Evolutionary conservation across 2,329 filamentous ascomycete genomes (phyloP).

Genomic region (Clonostachys byssicola): DNA sequence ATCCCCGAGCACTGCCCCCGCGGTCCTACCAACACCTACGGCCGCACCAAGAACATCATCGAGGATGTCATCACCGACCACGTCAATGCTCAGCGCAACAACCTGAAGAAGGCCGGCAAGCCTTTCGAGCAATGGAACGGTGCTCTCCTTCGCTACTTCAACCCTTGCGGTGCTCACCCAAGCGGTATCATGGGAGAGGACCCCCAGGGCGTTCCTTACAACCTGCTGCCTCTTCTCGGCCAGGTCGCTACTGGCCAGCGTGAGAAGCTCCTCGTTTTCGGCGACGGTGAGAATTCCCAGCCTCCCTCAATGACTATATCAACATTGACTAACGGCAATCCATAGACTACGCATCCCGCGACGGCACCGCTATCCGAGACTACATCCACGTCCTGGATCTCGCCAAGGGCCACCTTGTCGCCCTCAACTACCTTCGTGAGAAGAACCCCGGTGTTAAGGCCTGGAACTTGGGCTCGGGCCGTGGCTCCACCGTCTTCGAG

Average conservation of each 20-base stretch:
- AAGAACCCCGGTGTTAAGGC: conserved; percentile 85
- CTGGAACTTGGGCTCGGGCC: conserved; percentile 95
- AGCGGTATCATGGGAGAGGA: conserved; percentile 98
- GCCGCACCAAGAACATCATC: conserved; percentile 90
- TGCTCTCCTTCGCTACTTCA: conserved; percentile 93
- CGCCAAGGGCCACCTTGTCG: conserved; percentile 78
- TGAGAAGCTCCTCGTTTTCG: conserved; percentile 91
- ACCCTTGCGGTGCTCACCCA: conserved; percentile 91
- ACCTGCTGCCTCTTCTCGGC: conserved; percentile 87
- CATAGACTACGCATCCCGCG: conserved; percentile 81
- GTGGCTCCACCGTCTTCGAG: conserved; percentile 92
- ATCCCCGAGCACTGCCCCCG: conserved; percentile 97
- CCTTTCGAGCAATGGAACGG: conserved; percentile 83
- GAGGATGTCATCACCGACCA: conserved; percentile 91
- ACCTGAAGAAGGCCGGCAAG: conserved; percentile 75
- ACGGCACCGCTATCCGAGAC: conserved; percentile 92
- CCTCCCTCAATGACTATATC: not conserved
- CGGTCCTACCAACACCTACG: conserved; percentile 95
- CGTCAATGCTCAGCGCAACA: conserved; percentile 81
- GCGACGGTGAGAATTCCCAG: conserved; percentile 64
- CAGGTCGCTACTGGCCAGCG: conserved; percentile 95
- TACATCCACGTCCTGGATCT: conserved; percentile 97
- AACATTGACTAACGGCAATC: conserved; percentile 8
- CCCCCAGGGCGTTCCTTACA: conserved; percentile 91
- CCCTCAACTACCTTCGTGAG: conserved; percentile 83